Conservation (phyloP, 495 filamentous ascomycete genomes). For the Neurospora sp. region DNA sequence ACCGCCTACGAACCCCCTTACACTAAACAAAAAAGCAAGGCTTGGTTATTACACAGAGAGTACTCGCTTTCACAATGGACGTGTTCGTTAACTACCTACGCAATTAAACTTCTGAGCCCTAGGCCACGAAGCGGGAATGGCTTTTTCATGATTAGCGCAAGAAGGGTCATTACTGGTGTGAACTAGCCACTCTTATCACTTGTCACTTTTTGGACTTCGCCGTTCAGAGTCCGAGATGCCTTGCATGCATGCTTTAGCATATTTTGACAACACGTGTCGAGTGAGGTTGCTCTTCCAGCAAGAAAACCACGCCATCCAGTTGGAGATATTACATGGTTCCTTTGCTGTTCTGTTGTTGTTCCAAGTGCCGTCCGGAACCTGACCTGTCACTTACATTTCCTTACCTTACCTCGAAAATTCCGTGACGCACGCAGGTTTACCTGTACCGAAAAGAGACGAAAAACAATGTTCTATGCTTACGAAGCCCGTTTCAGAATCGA, state of each 20-base stretch:
- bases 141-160: not conserved
- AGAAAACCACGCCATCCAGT: not conserved
- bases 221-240: not conserved
- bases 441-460: not conserved
- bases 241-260: not conserved
- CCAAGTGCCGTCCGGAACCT: not conserved
- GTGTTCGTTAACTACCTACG: not conserved
- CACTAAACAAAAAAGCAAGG: not conserved
- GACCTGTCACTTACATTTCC: not conserved
- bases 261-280: not conserved
- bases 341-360: not conserved
- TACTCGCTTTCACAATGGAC: not conserved
- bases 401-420: not conserved
- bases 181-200: not conserved
- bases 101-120: not conserved
- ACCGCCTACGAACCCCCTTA: not conserved
- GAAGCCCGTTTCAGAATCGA: not conserved
- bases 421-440: not conserved
- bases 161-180: not conserved
- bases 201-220: not conserved
- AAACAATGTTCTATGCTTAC: not conserved
- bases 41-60: not conserved
- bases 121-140: not conserved
- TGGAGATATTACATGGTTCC: not conserved
- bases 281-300: not conserved